These are phyloP conservation scores for Saturnispora halmiae DNA, from an alignment of 805 yeast species.

Conservation along the genomic window DNA sequence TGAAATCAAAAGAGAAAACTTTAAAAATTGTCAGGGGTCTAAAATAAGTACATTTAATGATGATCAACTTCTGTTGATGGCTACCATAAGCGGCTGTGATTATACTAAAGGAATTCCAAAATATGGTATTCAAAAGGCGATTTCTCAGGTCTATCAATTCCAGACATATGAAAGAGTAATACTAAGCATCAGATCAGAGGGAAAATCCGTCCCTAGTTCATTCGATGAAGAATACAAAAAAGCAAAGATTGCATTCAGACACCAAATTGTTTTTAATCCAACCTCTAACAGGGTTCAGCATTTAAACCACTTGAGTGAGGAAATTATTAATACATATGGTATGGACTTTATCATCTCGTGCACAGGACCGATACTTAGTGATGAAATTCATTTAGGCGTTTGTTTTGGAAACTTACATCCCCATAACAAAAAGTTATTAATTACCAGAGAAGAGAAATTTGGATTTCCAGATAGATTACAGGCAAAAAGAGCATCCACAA, in stretches of 20 bases:
- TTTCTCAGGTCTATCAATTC: constrained; percentile 44
- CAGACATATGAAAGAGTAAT: constrained; percentile 47
- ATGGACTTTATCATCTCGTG: constrained; percentile 27
- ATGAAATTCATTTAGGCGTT: constrained; percentile 42
- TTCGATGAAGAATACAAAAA: constrained; percentile 51
- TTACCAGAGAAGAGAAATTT: constrained; percentile 39
- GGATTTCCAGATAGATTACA: not conserved
- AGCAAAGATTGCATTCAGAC: constrained; percentile 75
- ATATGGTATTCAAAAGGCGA: constrained; percentile 74
- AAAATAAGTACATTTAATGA: constrained; percentile 43
- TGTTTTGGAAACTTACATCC: constrained; percentile 68
- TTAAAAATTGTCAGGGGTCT: constrained; percentile 27
- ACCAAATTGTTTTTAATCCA: constrained; percentile 82
- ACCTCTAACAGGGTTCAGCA: constrained; percentile 37
- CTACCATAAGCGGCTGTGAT: constrained; percentile 93
- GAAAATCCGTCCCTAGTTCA: constrained; percentile 47
- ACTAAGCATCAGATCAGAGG: constrained; percentile 48
- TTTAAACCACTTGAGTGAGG: constrained; percentile 46
- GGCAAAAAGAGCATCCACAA: not conserved
- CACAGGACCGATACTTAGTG: constrained; percentile 38
- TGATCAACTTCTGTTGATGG: constrained; percentile 62
- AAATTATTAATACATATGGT: constrained; percentile 23
- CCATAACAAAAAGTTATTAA: constrained; percentile 37
- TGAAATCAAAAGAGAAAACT: constrained; percentile 52
- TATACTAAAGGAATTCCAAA: constrained; percentile 81